Evolutionary conservation across 2,329 filamentous ascomycete species (phyloP), one percentile per base, ranked within the genome.

Genomic region (Clonostachys sp.): DNA sequence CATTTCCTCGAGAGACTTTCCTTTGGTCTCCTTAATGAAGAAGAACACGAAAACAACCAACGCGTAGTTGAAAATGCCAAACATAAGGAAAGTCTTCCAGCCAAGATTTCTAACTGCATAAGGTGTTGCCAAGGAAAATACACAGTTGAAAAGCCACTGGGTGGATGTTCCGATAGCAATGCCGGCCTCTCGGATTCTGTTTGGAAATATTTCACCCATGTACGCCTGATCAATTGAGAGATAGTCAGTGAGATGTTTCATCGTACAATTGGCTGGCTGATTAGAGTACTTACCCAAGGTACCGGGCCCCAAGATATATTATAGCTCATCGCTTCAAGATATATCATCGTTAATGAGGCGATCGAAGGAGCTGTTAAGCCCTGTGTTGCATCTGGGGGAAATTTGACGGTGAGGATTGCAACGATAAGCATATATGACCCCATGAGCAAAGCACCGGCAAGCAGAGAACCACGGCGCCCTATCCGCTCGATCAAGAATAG

Each of bases 121-220:
- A 0, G 75, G 75, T 2, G 75, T 78, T 14, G 66, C 63, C 30
- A 75, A 66, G 0, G 67, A 63, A 57, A 77, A 74, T 30, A 71
- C 62, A 59, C 77, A 78, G 58, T 77, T 77, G 58, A 70, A 75
- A 2, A 74, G 59, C 74, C 74, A 79, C 53, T 78, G 73, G 0
- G 71, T 72, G 1, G 70, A 63, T 6, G 73, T 74, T 10, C 71
- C 73, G 34, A 74, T 63, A n/a, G 73, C 71, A 33, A 75, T 70
- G 9, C 73, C 74, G 5, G 68, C 62, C 45, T 77, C 74, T 12
- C 76, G 69, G 42, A 79, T 71, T 6, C 75, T 62, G 1, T 67
- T 70, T 0, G 75, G 74, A 53, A 79, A 80, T 49, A 80, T 77
- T 50, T 74, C 65, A 20, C 60, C 59, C 50, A 72, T 66, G 54